A percentile compares a stretch with the other conserved stretches of the same genome.
These are phyloP conservation scores for Tylopilus intermedius DNA, from an alignment of 768 basidiomycete species.

Conservation along the genomic window DNA sequence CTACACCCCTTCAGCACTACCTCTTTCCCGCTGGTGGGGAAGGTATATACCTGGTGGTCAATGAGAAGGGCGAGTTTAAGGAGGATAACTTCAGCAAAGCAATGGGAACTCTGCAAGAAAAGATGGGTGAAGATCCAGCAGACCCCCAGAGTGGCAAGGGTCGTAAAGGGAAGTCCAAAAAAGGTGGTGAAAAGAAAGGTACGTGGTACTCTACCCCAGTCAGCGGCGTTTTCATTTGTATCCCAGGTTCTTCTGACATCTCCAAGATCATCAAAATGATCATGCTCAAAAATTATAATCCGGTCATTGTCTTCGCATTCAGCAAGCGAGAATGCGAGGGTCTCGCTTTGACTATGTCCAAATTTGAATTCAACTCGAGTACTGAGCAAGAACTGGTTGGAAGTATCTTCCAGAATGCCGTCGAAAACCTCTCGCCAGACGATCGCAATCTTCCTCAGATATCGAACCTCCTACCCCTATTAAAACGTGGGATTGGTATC, in stretches of 20 bases:
- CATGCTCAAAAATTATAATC: slow-evolving; percentile 95
- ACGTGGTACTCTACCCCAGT: background rate
- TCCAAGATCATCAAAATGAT: slow-evolving; percentile 98
- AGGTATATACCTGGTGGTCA: slow-evolving; percentile 97
- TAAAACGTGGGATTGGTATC: slow-evolving; percentile 94
- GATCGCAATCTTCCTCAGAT: slow-evolving; percentile 93
- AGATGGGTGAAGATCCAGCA: slow-evolving; percentile 85
- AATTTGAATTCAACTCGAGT: slow-evolving; percentile 89
- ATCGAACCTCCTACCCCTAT: slow-evolving; percentile 82
- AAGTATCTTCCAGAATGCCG: slow-evolving; percentile 91
- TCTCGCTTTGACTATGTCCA: slow-evolving; percentile 86
- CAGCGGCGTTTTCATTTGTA: background rate
- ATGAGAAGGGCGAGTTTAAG: slow-evolving; percentile 94
- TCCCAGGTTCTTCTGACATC: slow-evolving; percentile 82
- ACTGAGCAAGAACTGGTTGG: slow-evolving; percentile 86
- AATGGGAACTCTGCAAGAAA: slow-evolving; percentile 88
- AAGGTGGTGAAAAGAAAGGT: slow-evolving; percentile 94
- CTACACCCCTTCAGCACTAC: slow-evolving; percentile 96
- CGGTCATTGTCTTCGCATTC: slow-evolving; percentile 97
- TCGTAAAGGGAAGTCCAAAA: slow-evolving; percentile 86
- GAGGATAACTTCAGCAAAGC: slow-evolving; percentile 98
- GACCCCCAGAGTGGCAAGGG: slow-evolving; percentile 82
- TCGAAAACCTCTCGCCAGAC: slow-evolving; percentile 79
- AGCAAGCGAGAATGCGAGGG: slow-evolving; percentile 97
- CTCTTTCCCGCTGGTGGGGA: slow-evolving; percentile 96